Evolutionary conservation across 2,329 filamentous ascomycete species (phyloP).

Genomic region (Aspergillus fumigatiaffinis): DNA sequence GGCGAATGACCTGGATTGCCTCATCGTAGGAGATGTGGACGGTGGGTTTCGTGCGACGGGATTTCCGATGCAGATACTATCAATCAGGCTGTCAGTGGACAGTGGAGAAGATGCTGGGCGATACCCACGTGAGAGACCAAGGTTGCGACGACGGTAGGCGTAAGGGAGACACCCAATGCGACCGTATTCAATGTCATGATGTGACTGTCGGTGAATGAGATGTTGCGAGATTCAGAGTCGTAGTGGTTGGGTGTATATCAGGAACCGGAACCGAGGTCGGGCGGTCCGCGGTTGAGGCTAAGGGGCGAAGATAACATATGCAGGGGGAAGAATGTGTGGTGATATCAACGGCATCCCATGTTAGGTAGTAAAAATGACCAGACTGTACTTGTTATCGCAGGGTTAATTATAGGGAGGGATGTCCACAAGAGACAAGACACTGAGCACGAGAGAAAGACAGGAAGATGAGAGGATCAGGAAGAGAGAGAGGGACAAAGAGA

Average conservation of each 20-base stretch:
- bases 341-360: neutral
- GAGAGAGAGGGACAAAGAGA: no score
- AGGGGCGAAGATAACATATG: neutral
- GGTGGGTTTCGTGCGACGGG: constrained; percentile 73
- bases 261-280: neutral
- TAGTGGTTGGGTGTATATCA: neutral
- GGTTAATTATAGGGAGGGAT: neutral
- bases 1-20: constrained; percentile 79
- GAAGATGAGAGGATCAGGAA: no score
- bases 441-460: no score
- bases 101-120: neutral
- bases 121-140: constrained; percentile 75
- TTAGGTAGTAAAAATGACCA: neutral
- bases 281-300: neutral
- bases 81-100: constrained; percentile 7
- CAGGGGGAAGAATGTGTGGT: neutral
- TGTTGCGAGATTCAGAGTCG: neutral
- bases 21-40: constrained; percentile 93
- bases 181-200: constrained; percentile 70
- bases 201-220: neutral
- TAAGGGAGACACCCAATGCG: constrained; percentile 75
- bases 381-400: neutral
- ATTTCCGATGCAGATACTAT: constrained; percentile 77
- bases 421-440: neutral
- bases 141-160: constrained; percentile 82